These are phyloP conservation scores for Zygosaccharomyces pseudorouxii DNA, from an alignment of 805 yeast species.

Conservation along the genomic window DNA sequence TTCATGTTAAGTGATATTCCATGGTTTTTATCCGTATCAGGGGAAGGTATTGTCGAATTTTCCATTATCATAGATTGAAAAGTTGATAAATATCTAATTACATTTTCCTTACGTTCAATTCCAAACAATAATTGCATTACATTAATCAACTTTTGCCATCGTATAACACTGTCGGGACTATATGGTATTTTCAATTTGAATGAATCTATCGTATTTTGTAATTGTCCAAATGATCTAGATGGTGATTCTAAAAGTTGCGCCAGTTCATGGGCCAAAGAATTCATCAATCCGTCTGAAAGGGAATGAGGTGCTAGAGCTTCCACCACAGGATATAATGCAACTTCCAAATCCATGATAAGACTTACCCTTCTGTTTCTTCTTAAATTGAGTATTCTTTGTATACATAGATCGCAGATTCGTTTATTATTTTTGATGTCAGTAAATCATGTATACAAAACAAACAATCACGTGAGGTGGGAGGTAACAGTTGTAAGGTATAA, in stretches of 20 bases:
- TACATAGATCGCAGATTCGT: not conserved
- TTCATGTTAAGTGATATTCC: conserved; percentile 7
- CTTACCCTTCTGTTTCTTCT: conserved; percentile 6
- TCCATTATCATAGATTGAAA: conserved; percentile 19
- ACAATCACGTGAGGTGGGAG: not conserved
- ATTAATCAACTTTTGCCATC: conserved; percentile 24
- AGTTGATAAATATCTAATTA: conserved; percentile 19
- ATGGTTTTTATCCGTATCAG: conserved; percentile 6
- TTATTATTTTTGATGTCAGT: not conserved
- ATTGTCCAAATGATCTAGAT: conserved; percentile 15
- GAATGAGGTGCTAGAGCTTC: conserved; percentile 27
- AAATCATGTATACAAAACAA: not conserved
- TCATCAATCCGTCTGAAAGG: conserved; percentile 17
- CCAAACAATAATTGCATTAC: conserved; percentile 18
- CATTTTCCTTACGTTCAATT: conserved; percentile 19
- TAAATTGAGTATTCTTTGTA: not conserved
- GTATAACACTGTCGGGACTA: conserved; percentile 12
- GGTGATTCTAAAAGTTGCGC: conserved; percentile 17
- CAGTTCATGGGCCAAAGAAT: conserved; percentile 19
- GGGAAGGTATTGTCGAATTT: conserved; percentile 10
- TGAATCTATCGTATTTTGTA: conserved; percentile 20
- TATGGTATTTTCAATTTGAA: conserved; percentile 18
- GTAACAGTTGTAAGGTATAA: not conserved
- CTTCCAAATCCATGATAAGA: conserved; percentile 23
- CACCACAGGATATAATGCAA: conserved; percentile 19